Percentiles rank a stretch among this genome's conserved stretches.
phyloP scores from a whole-genome alignment of 768 basidiomycete genomes.

The Kwoniella bestiolae region DNA sequence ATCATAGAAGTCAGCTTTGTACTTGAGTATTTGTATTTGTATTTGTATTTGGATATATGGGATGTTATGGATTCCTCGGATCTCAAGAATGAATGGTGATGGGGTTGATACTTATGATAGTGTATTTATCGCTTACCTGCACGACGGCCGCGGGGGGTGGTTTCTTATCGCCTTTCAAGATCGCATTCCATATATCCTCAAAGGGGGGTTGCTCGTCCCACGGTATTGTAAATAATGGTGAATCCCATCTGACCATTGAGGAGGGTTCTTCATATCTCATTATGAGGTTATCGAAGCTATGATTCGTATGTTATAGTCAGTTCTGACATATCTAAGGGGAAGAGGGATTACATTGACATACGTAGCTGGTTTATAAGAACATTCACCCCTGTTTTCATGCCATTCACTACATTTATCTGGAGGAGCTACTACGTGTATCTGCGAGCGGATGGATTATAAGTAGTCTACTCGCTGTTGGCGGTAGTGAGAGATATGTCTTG shows the following conservation, averaged over 20 bases:
- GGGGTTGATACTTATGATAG: not conserved
- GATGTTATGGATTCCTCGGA: no score
- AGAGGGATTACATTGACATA: slow-evolving; percentile 57
- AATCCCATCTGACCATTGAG: slow-evolving; percentile 98
- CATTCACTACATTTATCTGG: slow-evolving; percentile 76
- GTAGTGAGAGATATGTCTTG: not conserved
- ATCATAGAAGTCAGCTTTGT: not conserved
- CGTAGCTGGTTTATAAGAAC: slow-evolving; percentile 73
- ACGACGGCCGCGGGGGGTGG: slow-evolving; percentile 85
- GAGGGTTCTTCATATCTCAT: slow-evolving; percentile 93
- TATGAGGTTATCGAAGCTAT: slow-evolving; percentile 81
- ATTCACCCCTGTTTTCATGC: slow-evolving; percentile 64
- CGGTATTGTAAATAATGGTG: slow-evolving; percentile 83
- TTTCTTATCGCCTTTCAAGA: slow-evolving; percentile 78
- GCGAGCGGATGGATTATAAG: no score
- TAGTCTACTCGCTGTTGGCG: no score
- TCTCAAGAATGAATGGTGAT: no score
- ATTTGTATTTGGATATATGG: no score
- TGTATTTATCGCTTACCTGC: slow-evolving; percentile 61
- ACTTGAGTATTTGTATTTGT: no score
- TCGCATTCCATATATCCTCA: slow-evolving; percentile 76
- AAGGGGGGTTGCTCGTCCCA: slow-evolving; percentile 68
- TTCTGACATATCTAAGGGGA: not conserved
- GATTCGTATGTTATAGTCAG: slow-evolving; percentile 1
- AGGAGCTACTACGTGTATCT: slow-evolving; percentile 60